phyloP scores from a whole-genome alignment of 805 yeast genomes.

The Candida orba region DNA sequence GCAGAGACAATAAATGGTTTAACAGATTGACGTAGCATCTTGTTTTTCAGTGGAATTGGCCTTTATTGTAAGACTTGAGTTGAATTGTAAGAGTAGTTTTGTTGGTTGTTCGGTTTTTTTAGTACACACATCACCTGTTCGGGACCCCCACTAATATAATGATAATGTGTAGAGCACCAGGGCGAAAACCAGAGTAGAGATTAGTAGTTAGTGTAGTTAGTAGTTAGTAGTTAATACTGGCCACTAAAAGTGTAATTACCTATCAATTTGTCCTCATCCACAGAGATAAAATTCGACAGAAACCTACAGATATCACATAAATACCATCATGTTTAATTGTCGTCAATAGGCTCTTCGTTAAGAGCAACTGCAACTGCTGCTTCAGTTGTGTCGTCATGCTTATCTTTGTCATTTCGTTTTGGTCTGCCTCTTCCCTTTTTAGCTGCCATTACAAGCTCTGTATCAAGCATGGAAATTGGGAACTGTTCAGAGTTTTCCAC shows the following conservation, averaged over 20 bases:
- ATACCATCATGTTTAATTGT: neutral
- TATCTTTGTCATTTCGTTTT: constrained; percentile 6
- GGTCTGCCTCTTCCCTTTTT: constrained; percentile 14
- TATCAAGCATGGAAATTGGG: neutral
- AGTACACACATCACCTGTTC: constrained; percentile 2
- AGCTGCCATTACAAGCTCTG: constrained; percentile 3
- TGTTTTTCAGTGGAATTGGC: neutral
- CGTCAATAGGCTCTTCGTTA: neutral
- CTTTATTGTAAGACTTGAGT: too few relatives aligned
- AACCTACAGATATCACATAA: too few relatives aligned
- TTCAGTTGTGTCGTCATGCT: neutral
- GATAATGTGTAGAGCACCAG: neutral
- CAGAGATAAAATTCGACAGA: too few relatives aligned
- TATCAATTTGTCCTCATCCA: neutral
- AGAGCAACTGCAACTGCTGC: constrained; percentile 8
- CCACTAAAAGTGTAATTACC: neutral
- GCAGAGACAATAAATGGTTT: neutral
- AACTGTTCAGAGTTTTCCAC: too few relatives aligned
- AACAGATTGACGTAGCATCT: constrained; percentile 9
- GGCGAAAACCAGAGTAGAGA: neutral
- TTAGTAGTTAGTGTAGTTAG: too few relatives aligned
- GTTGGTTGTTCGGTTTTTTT: neutral
- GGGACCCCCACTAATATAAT: constrained; percentile 2
- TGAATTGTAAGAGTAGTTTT: neutral
- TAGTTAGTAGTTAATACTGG: too few relatives aligned